Conservation (phyloP, 2,329 filamentous ascomycete genomes). For the Epichloe sp. region DNA sequence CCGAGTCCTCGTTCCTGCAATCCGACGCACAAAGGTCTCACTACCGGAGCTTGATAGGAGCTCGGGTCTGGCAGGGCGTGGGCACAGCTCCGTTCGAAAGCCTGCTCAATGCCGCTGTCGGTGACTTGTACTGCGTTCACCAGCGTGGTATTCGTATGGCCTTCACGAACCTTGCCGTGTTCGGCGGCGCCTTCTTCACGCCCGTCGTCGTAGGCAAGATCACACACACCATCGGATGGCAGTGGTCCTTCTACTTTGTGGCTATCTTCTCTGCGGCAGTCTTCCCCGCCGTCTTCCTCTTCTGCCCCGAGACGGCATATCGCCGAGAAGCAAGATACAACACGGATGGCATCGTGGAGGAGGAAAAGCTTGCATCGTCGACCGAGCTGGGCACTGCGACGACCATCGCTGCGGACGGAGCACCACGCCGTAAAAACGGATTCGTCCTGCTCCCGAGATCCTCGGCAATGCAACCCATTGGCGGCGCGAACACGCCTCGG, state of each 20-base stretch:
- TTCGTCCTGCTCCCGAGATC: constrained; percentile 21
- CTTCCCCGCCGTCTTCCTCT: constrained; percentile 59
- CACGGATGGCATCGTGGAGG: constrained; percentile 27
- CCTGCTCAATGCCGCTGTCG: constrained; percentile 76
- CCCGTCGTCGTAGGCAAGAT: constrained; percentile 88
- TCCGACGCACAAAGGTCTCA: constrained; percentile 19
- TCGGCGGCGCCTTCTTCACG: constrained; percentile 50
- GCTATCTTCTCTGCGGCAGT: constrained; percentile 66
- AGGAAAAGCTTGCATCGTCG: constrained; percentile 9
- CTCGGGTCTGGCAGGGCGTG: constrained; percentile 75
- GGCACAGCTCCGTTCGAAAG: constrained; percentile 83
- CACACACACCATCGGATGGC: constrained; percentile 61
- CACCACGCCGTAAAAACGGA: constrained; percentile 6
- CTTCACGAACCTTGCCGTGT: constrained; percentile 46
- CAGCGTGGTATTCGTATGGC: constrained; percentile 81
- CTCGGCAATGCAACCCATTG: constrained; percentile 21
- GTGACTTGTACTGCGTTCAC: constrained; percentile 83
- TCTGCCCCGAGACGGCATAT: constrained; percentile 78
- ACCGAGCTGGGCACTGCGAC: not conserved
- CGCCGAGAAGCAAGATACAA: constrained; percentile 53
- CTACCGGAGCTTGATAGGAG: constrained; percentile 62
- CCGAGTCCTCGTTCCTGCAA: not conserved
- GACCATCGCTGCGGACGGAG: constrained; percentile 1
- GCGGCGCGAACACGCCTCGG: constrained; percentile 25
- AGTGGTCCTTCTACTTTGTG: constrained; percentile 80